Evolutionary conservation across 495 filamentous ascomycete genomes (phyloP).

Genomic region (Pseudomonodictys pantanalensis): DNA sequence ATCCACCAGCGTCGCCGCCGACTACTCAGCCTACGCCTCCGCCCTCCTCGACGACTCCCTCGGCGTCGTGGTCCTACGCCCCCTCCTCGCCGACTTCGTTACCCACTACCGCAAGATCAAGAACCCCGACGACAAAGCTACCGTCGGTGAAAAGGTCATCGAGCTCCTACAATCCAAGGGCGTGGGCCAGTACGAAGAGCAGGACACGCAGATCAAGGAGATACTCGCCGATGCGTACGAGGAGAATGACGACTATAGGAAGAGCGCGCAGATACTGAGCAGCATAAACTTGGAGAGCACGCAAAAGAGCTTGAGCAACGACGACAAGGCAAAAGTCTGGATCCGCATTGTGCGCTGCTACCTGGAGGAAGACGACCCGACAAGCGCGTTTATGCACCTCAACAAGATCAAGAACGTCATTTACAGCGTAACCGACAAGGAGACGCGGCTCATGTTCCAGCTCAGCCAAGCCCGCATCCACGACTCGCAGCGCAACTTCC

Average conservation of each 20-base stretch:
- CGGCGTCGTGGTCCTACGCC: conserved; percentile 71
- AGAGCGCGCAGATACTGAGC: conserved; percentile 72
- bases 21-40: conserved; percentile 67
- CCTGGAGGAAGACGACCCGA: conserved; percentile 91
- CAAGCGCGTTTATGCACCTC: conserved; percentile 75
- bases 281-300: conserved; percentile 84
- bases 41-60: conserved; percentile 65
- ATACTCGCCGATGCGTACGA: conserved; percentile 83
- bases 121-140: conserved; percentile 59
- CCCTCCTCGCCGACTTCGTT: conserved; percentile 68
- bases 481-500: conserved; percentile 83
- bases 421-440: conserved; percentile 67
- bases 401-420: conserved; percentile 92
- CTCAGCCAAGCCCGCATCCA: conserved; percentile 89
- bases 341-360: conserved; percentile 93
- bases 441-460: conserved; percentile 76
- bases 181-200: conserved; percentile 74
- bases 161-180: conserved; percentile 61
- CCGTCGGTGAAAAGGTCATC: conserved; percentile 66
- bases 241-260: conserved; percentile 70
- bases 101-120: conserved; percentile 54
- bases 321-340: conserved; percentile 78
- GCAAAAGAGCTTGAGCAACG: conserved; percentile 74
- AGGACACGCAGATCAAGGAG: conserved; percentile 72
- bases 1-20: conserved; percentile 54